Percentiles rank a stretch among this genome's conserved stretches.
These are phyloP conservation scores for Ophiorrhiza pumila DNA, from an alignment of 257 asterid genomes.

Conservation along the genomic window DNA sequence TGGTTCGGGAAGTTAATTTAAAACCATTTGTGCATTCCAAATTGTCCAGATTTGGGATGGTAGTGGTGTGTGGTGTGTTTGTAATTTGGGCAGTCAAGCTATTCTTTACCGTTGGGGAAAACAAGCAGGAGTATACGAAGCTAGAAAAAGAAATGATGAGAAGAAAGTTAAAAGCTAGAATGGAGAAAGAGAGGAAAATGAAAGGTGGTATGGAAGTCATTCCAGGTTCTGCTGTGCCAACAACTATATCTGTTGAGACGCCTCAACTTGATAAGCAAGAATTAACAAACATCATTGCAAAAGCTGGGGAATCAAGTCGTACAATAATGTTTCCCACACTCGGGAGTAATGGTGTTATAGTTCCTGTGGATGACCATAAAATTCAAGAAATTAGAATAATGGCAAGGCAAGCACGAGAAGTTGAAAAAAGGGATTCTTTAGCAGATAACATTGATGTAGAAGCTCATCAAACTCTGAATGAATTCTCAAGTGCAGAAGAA, in stretches of 20 bases:
- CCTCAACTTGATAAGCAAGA: slow-evolving; percentile 78
- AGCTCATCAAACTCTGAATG: slow-evolving; percentile 29
- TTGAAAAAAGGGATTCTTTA: slow-evolving; percentile 42
- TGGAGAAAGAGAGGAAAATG: slow-evolving; percentile 41
- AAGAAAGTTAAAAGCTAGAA: slow-evolving; percentile 66
- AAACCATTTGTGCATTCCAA: slow-evolving; percentile 25
- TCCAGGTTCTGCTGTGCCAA: slow-evolving; percentile 37
- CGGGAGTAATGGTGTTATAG: slow-evolving; percentile 17
- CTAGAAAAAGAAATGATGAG: slow-evolving; percentile 77
- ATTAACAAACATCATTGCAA: slow-evolving; percentile 43
- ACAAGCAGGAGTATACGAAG: slow-evolving; percentile 39
- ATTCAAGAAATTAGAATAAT: slow-evolving; percentile 63
- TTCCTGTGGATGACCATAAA: slow-evolving; percentile 34
- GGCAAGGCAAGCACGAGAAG: slow-evolving; percentile 72
- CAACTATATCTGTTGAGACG: slow-evolving; percentile 33
- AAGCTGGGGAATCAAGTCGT: slow-evolving; percentile 40
- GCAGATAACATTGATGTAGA: slow-evolving; percentile 27
- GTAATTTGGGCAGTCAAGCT: slow-evolving; percentile 45
- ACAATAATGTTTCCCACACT: slow-evolving; percentile 22
- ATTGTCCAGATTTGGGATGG: slow-evolving; percentile 49
- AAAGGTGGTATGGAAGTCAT: slow-evolving; percentile 64
- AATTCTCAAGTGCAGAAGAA: slow-evolving; percentile 22
- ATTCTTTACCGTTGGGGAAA: slow-evolving; percentile 28
- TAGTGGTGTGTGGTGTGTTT: slow-evolving; percentile 52
- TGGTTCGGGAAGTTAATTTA: slow-evolving; percentile 7